Base-by-base conservation (phyloP, 495 filamentous ascomycete species). In the Penicillium steckii region DNA sequence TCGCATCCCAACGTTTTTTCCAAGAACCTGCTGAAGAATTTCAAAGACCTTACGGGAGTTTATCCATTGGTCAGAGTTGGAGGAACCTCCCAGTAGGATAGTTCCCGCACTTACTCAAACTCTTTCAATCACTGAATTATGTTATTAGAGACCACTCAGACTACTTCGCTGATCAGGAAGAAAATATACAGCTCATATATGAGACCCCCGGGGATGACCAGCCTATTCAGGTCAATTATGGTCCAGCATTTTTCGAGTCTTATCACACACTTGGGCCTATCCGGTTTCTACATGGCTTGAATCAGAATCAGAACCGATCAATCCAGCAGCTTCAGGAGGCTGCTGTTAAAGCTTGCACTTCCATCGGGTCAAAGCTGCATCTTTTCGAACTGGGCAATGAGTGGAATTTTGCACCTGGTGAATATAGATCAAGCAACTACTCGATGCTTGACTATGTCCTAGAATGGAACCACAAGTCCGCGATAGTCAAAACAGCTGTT, bases 51-150 rank as follows among this genome's bases (percentile, higher is more conserved):
- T 8, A 59, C 56, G 0, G 62, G 62, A 0, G 38, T 52, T 0
- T 30, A 19, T 15, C 62, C 62, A 1, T 43, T 47, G 24, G 48
- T 63, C 10, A 37, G 59, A 41, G 60, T 66, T 18, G 62, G 62
- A 18, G 62, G 62, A 13, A 66, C 53, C 9, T 50, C 56, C 3
- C 60, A 66, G 62, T 66, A 55, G 24, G 62, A n/a, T n/a, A n/a
- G n/a, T n/a, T n/a, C n/a, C n/a, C n/a, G n/a, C n/a, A n/a, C n/a
- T n/a, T n/a, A n/a, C n/a, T n/a, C n/a, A 8, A 24, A 44, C 13
- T 43, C 1, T n/a, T 22, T 29, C 17, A n/a, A 22, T 4, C 4
- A 15, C 22, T 32, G 22, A 26, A 17, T 0, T 6, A 15, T 5
- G 4, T 4, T 24, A 8, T 12, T 22, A 62, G 59, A 24, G 59